Conservation (phyloP, 352 stramenopile genomes). For the Plasmopara muralis region DNA sequence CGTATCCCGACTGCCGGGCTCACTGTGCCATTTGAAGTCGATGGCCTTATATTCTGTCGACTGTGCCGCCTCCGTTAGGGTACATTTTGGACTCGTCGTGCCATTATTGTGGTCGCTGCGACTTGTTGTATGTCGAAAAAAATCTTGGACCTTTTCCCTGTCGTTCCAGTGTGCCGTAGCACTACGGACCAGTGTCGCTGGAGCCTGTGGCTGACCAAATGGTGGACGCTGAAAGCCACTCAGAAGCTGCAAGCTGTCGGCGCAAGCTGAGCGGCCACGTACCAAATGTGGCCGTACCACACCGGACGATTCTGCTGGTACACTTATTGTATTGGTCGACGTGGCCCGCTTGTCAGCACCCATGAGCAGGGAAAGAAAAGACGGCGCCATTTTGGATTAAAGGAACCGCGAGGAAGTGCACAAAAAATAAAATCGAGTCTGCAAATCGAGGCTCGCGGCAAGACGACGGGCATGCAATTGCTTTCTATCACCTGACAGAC, state of each 20-base stretch:
- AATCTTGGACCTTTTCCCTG: constrained; percentile 49
- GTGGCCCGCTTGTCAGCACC: constrained; percentile 17
- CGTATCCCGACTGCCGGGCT: constrained; percentile 11
- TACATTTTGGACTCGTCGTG: background rate
- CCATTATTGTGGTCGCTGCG: background rate
- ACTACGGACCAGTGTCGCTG: background rate
- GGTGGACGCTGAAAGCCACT: constrained; percentile 16
- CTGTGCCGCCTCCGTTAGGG: too few species aligned
- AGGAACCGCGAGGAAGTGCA: constrained; percentile 9
- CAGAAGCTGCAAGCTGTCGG: background rate
- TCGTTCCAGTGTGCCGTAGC: constrained; percentile 32
- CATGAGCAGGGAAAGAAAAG: constrained; percentile 61
- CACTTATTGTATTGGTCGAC: background rate
- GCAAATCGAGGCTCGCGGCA: constrained; percentile 16
- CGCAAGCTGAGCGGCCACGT: background rate
- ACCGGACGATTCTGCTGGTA: background rate
- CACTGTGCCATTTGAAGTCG: constrained; percentile 41
- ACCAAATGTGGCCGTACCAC: constrained; percentile 20
- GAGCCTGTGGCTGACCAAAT: constrained; percentile 15
- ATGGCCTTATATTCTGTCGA: constrained; percentile 45
- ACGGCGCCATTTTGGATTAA: constrained; percentile 39
- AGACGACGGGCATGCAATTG: constrained; percentile 19
- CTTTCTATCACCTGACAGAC: constrained; percentile 10
- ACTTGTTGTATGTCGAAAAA: constrained; percentile 41
- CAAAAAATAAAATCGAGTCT: constrained; percentile 19